Evolutionary conservation across 1,284 basidiomycete genomes (phyloP).

Genomic region (Volvariella surrecta): DNA sequence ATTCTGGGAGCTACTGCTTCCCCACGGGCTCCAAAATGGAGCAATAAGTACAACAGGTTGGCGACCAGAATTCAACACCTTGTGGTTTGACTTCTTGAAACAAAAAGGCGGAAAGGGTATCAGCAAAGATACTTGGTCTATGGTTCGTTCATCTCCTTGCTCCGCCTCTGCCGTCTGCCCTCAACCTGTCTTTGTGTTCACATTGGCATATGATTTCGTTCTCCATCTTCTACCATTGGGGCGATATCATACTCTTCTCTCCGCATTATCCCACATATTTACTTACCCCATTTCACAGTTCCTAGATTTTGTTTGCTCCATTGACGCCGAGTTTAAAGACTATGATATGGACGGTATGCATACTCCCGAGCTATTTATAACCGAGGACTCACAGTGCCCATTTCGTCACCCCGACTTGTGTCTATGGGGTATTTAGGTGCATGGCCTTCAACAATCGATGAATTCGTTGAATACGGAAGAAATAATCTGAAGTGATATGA

Average conservation of each 20-base stretch:
- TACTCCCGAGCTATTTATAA: not conserved
- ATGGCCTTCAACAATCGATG: slow-evolving; percentile 76
- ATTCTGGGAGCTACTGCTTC: slow-evolving; percentile 83
- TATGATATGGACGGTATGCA: slow-evolving; percentile 80
- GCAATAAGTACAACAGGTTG: slow-evolving; percentile 63
- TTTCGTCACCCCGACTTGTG: too few relatives aligned
- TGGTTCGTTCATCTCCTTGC: slow-evolving; percentile 41
- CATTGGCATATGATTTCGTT: not conserved
- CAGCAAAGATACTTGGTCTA: slow-evolving; percentile 91
- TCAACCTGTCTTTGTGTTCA: slow-evolving; percentile 4
- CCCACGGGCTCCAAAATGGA: slow-evolving; percentile 66
- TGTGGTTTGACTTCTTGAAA: slow-evolving; percentile 82
- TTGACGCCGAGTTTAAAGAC: slow-evolving; percentile 73
- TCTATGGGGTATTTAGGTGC: slow-evolving; percentile 32
- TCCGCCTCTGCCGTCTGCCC: not conserved
- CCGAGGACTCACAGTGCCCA: too few relatives aligned
- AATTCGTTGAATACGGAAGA: slow-evolving; percentile 48
- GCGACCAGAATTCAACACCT: slow-evolving; percentile 55
- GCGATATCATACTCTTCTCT: not conserved
- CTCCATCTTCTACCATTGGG: too few relatives aligned
- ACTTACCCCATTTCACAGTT: slow-evolving; percentile 40
- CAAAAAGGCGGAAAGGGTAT: slow-evolving; percentile 73
- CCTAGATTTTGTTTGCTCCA: slow-evolving; percentile 73
- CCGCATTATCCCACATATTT: slow-evolving; percentile 3
- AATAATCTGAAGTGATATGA: not conserved